phyloP scores from a whole-genome alignment of 2,329 filamentous ascomycete genomes.

The Trichoderma endophyticum region DNA sequence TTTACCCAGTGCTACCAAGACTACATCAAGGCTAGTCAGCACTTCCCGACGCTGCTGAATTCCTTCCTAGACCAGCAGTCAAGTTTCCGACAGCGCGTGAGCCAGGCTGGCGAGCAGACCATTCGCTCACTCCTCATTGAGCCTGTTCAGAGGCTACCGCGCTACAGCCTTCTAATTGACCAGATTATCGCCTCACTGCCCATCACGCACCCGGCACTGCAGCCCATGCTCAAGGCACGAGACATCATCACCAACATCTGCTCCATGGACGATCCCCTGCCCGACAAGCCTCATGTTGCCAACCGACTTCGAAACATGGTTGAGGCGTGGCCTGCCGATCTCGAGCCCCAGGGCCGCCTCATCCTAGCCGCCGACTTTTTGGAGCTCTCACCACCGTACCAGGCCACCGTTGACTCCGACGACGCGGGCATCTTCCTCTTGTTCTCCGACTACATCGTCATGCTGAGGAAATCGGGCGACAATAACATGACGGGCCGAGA shows the following conservation, averaged over 20 bases:
- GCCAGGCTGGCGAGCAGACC: constrained; percentile 83
- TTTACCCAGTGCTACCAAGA: constrained; percentile 90
- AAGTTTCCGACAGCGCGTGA: constrained; percentile 75
- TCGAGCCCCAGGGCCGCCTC: constrained; percentile 72
- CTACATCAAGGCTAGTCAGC: constrained; percentile 86
- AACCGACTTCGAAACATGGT: constrained; percentile 74
- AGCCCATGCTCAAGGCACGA: constrained; percentile 78
- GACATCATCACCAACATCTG: constrained; percentile 97
- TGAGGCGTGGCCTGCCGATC: constrained; percentile 69
- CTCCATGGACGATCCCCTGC: constrained; percentile 73
- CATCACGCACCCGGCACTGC: constrained; percentile 78
- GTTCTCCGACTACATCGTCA: constrained; percentile 76
- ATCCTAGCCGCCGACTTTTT: constrained; percentile 77
- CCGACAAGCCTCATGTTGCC: constrained; percentile 69
- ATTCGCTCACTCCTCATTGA: constrained; percentile 92
- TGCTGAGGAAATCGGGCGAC: constrained; percentile 67
- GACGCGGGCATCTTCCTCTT: constrained; percentile 71
- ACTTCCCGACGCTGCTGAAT: constrained; percentile 79
- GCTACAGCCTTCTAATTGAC: constrained; percentile 95
- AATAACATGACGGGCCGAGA: constrained; percentile 66
- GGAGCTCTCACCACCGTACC: constrained; percentile 72
- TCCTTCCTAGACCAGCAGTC: constrained; percentile 76
- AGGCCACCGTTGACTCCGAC: constrained; percentile 42
- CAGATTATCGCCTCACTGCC: constrained; percentile 87
- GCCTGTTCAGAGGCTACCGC: constrained; percentile 87